Evolutionary conservation across 108 stramenopile species (phyloP).

Genomic region (Nitzschia putrida): DNA sequence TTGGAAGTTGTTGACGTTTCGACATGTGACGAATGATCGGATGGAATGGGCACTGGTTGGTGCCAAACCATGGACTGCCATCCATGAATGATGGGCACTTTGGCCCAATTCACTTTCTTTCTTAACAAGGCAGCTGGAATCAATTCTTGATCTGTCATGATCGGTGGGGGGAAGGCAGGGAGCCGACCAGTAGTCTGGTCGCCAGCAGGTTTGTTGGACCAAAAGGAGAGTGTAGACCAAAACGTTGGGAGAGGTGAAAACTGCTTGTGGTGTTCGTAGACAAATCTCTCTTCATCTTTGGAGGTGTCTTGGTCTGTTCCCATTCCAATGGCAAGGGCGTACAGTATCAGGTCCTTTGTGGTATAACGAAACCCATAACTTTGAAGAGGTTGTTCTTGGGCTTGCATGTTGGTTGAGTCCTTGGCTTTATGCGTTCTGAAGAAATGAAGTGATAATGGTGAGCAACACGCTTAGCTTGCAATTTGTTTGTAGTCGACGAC

Average conservation of each 20-base stretch:
- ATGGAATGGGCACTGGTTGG: constrained; percentile 21
- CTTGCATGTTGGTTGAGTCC: neutral
- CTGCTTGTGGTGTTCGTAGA: constrained; percentile 61
- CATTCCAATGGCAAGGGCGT: constrained; percentile 77
- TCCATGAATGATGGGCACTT: constrained; percentile 67
- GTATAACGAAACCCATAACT: constrained; percentile 10
- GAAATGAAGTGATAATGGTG: neutral
- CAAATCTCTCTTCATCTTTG: constrained; percentile 52
- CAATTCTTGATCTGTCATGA: constrained; percentile 38
- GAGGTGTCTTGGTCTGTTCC: constrained; percentile 33
- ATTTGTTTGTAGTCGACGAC: too few relatives aligned
- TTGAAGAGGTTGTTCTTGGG: neutral
- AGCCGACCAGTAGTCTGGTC: constrained; percentile 34
- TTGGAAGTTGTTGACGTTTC: constrained; percentile 10
- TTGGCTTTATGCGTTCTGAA: neutral
- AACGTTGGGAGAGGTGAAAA: constrained; percentile 71
- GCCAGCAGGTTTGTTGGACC: constrained; percentile 26
- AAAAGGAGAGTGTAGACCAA: constrained; percentile 53
- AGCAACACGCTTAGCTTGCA: too few relatives aligned
- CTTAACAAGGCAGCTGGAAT: constrained; percentile 41
- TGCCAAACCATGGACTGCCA: constrained; percentile 64
- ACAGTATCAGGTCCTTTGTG: constrained; percentile 57
- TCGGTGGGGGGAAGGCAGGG: constrained; percentile 69
- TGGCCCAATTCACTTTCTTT: constrained; percentile 12
- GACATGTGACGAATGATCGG: neutral